Evolutionary conservation across 2,329 filamentous ascomycete genomes (phyloP).

Genomic region (Dryadomyces quercus-mongolicae): DNA sequence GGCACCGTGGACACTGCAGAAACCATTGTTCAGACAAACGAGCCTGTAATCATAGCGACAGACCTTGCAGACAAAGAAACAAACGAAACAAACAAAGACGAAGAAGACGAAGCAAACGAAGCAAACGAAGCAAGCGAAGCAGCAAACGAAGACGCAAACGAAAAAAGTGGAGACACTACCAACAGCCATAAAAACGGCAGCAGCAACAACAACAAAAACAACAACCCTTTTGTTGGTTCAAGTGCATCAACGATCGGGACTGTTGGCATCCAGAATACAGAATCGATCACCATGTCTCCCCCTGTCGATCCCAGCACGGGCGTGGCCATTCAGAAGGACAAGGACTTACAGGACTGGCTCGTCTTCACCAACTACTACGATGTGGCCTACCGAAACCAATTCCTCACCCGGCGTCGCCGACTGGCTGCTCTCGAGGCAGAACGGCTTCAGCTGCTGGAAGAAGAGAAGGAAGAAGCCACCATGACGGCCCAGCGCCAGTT

Average conservation of each 20-base stretch:
- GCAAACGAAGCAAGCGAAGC: neutral
- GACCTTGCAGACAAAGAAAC: neutral
- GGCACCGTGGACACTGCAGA: too few species aligned
- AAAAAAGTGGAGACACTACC: too few species aligned
- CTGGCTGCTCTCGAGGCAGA: slow-evolving; percentile 4
- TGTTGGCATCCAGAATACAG: too few species aligned
- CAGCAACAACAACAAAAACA: too few species aligned
- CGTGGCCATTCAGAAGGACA: neutral
- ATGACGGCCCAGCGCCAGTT: neutral
- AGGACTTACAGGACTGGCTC: slow-evolving; percentile 9
- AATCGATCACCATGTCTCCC: neutral
- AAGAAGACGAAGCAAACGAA: too few species aligned
- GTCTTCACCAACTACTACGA: slow-evolving; percentile 8
- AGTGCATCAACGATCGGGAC: too few species aligned
- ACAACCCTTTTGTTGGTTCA: too few species aligned
- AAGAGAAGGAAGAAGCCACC: neutral
- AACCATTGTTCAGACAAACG: too few species aligned
- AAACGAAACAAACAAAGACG: too few species aligned
- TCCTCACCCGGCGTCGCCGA: slow-evolving; percentile 3
- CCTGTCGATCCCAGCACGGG: too few species aligned
- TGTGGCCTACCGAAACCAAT: neutral
- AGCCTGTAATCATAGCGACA: neutral
- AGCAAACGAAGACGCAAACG: too few species aligned
- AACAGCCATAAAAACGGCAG: too few species aligned
- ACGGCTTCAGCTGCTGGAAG: neutral